These are phyloP conservation scores for Globisporangium lucens DNA, from an alignment of 352 stramenopile genomes.

Conservation along the genomic window DNA sequence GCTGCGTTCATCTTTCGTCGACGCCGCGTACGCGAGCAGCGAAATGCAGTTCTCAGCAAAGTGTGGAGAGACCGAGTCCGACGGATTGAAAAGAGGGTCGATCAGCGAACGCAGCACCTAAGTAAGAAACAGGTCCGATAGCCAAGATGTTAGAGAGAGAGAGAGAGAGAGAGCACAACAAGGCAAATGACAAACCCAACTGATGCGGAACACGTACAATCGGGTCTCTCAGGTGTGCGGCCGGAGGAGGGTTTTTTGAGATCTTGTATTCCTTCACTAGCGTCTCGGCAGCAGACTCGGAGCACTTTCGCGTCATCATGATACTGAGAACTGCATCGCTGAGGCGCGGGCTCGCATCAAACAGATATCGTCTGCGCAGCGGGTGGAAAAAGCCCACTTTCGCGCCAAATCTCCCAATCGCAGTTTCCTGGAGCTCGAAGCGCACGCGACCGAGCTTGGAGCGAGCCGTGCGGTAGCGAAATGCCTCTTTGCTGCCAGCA, in stretches of 20 bases:
- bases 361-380: slow-evolving; percentile 58
- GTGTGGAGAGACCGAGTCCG: slow-evolving; percentile 45
- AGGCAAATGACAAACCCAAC: neutral
- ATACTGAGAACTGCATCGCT: slow-evolving; percentile 76
- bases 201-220: slow-evolving; percentile 37
- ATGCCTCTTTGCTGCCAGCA: slow-evolving; percentile 26
- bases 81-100: slow-evolving; percentile 81
- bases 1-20: slow-evolving; percentile 72
- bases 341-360: slow-evolving; percentile 52
- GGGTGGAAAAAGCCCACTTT: slow-evolving; percentile 77
- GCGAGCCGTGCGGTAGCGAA: slow-evolving; percentile 52
- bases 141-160: neutral
- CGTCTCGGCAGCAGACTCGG: slow-evolving; percentile 47
- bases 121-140: neutral
- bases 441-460: slow-evolving; percentile 73
- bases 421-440: slow-evolving; percentile 72
- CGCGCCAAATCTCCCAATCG: slow-evolving; percentile 54
- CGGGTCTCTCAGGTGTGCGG: slow-evolving; percentile 66
- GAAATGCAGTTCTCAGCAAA: slow-evolving; percentile 71
- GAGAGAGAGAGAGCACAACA: neutral
- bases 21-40: slow-evolving; percentile 72
- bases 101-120: slow-evolving; percentile 79
- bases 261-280: slow-evolving; percentile 70
- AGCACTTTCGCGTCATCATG: slow-evolving; percentile 72
- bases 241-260: slow-evolving; percentile 45